Evolutionary conservation across 345 rosid species (phyloP), one percentile per base, ranked within the genome.

Genomic region (Bruguiera parviflora): DNA sequence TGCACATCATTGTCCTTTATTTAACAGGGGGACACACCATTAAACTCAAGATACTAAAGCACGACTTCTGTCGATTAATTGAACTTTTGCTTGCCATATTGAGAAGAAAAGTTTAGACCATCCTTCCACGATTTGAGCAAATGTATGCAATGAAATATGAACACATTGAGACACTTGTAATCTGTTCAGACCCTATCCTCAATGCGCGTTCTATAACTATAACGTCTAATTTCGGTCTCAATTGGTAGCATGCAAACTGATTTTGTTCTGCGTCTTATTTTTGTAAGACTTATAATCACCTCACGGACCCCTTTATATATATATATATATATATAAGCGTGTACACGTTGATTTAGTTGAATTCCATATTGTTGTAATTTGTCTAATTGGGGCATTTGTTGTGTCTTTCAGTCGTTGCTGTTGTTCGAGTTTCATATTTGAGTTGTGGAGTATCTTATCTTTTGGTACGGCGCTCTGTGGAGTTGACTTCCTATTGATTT

Each of bases 121-220:
- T 2, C 39, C 19, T 29, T 61, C 33, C 81, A 71, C 80, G 62
- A 67, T 75, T 66, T 55, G 37, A 73, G 78, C 82, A 78, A 61
- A 62, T 72, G 53, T 72, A 8, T 20, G 80, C 82, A 77, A 49
- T 78, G 51, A 61, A 3, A 57, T 11, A 15, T 15, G 0, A 28
- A 22, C 69, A 64, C 64, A 15, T 55, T 21, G 9, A 43, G 20
- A 1, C 11, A 18, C n/a, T 59, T 0, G 5, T 13, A 15, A 46
- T 20, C 33, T 27, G 58, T 22, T 55, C 58, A 55, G 22, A 27
- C 64, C 51, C 58, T 22, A 1, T 19, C 27, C 49, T 47, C 31
- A 13, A 43, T 43, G n/a, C 28, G 25, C 53, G 16, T 19, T 18
- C 53, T 53, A 62, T 20, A 31, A 31, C 32, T 31, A 31, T 31